A percentile compares a stretch with the other conserved stretches of the same genome.
Evolutionary conservation across 192 early-diverging fungal species (phyloP).

Genomic region (Obelidium mucronatum): DNA sequence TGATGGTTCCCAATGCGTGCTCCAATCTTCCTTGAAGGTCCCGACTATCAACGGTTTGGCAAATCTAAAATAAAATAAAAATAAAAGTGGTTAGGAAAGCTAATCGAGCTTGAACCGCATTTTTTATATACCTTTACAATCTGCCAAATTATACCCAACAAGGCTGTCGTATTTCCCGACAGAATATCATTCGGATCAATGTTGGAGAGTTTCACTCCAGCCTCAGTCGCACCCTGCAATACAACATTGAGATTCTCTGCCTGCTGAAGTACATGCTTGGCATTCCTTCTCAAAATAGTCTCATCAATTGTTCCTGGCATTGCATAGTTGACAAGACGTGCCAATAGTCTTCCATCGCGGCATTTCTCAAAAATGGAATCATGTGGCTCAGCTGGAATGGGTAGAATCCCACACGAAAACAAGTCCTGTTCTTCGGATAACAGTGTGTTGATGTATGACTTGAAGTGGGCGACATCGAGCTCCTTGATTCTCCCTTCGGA

Average conservation of each 20-base stretch:
- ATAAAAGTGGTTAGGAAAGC: neutral
- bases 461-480: conserved; percentile 4
- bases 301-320: conserved; percentile 24
- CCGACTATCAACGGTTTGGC: conserved; percentile 21
- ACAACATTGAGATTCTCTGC: conserved; percentile 24
- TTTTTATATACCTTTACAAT: conserved; percentile 5
- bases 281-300: neutral
- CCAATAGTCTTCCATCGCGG: neutral
- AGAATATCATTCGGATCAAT: conserved; percentile 25
- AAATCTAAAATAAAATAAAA: conserved; percentile 11
- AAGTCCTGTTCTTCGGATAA: conserved; percentile 5
- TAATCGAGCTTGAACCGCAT: neutral
- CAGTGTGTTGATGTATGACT: conserved; percentile 1
- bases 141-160: conserved; percentile 30
- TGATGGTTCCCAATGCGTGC: neutral
- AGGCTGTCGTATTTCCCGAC: neutral
- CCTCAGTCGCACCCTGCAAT: conserved; percentile 16
- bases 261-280: conserved; percentile 1
- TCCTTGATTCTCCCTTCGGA: neutral
- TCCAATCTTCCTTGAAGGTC: conserved; percentile 12
- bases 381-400: neutral
- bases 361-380: conserved; percentile 16
- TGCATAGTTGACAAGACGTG: conserved; percentile 22
- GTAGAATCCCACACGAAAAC: neutral
- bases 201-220: conserved; percentile 10